A percentile compares a stretch with the other conserved stretches of the same genome.
phyloP scores from a whole-genome alignment of 78 protist species.

The Capsaspora owczarzaki region DNA sequence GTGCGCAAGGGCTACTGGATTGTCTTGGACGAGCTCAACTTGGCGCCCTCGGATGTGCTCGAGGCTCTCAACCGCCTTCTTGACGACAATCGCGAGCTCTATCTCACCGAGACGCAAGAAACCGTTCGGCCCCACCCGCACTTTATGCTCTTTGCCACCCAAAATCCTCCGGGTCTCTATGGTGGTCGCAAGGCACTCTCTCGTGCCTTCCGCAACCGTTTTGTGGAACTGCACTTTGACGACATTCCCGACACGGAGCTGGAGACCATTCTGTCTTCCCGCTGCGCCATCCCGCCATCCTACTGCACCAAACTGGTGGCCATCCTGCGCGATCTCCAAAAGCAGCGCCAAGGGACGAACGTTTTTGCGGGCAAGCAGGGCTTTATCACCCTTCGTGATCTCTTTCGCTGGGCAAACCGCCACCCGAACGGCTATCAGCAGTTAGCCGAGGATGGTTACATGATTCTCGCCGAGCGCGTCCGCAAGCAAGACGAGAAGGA shows the following conservation, averaged over 20 bases:
- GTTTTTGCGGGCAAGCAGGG: constrained; percentile 73
- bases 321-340: constrained; percentile 24
- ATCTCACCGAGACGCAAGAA: constrained; percentile 94
- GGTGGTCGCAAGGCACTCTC: constrained; percentile 98
- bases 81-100: constrained; percentile 98
- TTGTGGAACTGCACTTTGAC: constrained; percentile 91
- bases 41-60: constrained; percentile 99
- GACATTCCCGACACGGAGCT: constrained; percentile 88
- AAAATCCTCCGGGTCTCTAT: constrained; percentile 99
- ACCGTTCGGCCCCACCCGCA: constrained; percentile 85
- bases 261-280: constrained; percentile 59
- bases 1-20: constrained; percentile 97
- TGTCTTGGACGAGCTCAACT: constrained; percentile 97
- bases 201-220: constrained; percentile 93
- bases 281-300: constrained; percentile 81
- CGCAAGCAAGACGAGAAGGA: constrained; percentile 74
- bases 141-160: constrained; percentile 99
- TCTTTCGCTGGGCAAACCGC: constrained; percentile 97
- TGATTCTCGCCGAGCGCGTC: constrained; percentile 87
- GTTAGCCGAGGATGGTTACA: constrained; percentile 86
- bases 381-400: constrained; percentile 96
- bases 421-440: constrained; percentile 32
- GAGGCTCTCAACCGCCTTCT: constrained; percentile 99
- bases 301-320: constrained; percentile 57
- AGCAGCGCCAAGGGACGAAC: constrained; percentile 17